phyloP scores from a whole-genome alignment of 2,329 filamentous ascomycete species.

The Ophiostoma sp. region DNA sequence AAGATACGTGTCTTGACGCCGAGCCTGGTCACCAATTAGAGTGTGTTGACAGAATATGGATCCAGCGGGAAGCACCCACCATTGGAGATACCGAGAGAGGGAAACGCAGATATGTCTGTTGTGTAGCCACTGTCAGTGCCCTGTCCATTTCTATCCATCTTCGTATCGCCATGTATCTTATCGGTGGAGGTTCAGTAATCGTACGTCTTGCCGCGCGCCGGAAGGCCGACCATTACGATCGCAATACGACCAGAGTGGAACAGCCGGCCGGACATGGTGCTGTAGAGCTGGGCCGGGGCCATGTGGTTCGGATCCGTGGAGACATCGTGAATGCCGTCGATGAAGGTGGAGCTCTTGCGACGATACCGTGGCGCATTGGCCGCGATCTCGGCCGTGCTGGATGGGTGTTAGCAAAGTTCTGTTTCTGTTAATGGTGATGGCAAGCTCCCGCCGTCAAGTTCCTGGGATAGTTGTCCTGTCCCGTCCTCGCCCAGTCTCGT shows the following conservation, averaged over 20 bases:
- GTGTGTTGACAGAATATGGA: background rate
- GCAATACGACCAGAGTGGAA: conserved; percentile 97
- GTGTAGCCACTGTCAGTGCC: background rate
- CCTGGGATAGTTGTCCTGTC: background rate
- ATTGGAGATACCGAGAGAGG: conserved; percentile 88
- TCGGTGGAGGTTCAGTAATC: conserved; percentile 36
- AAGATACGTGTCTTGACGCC: conserved; percentile 98
- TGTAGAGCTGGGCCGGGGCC: conserved; percentile 96
- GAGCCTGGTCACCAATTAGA: conserved; percentile 55
- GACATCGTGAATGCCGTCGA: conserved; percentile 95
- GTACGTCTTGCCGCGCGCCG: conserved; percentile 91
- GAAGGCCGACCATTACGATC: conserved; percentile 93
- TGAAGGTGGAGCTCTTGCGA: conserved; percentile 91
- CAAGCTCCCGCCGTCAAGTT: background rate
- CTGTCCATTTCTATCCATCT: background rate
- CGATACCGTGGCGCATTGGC: conserved; percentile 87
- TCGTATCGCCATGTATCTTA: background rate
- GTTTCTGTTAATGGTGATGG: background rate
- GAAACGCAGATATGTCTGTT: conserved; percentile 89
- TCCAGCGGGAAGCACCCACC: conserved; percentile 52
- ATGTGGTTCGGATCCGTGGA: conserved; percentile 71
- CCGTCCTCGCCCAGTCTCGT: background rate
- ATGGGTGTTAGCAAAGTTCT: background rate
- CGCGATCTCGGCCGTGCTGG: conserved; percentile 85
- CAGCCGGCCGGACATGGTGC: conserved; percentile 92